These are phyloP conservation scores for Agastache rugosa DNA, from an alignment of 257 asterid species.

Conservation along the genomic window DNA sequence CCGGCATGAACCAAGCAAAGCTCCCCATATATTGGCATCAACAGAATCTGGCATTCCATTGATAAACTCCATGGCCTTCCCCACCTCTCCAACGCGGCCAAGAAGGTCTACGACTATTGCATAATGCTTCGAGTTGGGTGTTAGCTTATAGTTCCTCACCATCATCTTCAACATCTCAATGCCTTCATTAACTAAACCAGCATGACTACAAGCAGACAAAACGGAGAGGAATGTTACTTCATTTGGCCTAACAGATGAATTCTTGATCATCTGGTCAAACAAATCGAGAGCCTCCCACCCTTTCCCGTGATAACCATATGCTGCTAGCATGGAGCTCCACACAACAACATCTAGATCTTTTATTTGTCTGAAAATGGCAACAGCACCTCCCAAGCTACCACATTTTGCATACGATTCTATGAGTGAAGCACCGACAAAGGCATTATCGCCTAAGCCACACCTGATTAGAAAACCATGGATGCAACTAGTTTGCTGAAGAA, in stretches of 20 bases:
- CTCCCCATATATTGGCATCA: slow-evolving; percentile 67
- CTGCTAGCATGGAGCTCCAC: slow-evolving; percentile 87
- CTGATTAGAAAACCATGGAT: slow-evolving; percentile 59
- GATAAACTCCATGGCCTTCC: slow-evolving; percentile 60
- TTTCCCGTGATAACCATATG: slow-evolving; percentile 67
- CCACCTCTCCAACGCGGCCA: slow-evolving; percentile 68
- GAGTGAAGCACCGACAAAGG: slow-evolving; percentile 62
- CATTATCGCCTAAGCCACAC: slow-evolving; percentile 49
- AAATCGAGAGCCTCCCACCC: slow-evolving; percentile 62
- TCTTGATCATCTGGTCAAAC: slow-evolving; percentile 57
- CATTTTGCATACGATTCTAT: slow-evolving; percentile 80
- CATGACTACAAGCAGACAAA: slow-evolving; percentile 79
- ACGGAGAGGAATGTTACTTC: slow-evolving; percentile 64
- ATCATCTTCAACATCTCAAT: slow-evolving; percentile 54
- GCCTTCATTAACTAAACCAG: slow-evolving; percentile 73
- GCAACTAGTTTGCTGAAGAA: slow-evolving; percentile 64
- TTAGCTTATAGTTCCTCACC: slow-evolving; percentile 55
- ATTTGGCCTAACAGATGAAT: slow-evolving; percentile 56
- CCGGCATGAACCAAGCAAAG: slow-evolving; percentile 70
- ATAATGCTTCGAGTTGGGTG: slow-evolving; percentile 70
- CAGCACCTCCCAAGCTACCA: slow-evolving; percentile 65
- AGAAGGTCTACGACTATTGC: slow-evolving; percentile 69
- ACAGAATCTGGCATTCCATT: slow-evolving; percentile 45
- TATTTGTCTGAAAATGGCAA: slow-evolving; percentile 47
- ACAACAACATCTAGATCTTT: slow-evolving; percentile 58